A percentile compares a stretch with the other conserved stretches of the same genome.
Conservation (phyloP, 495 filamentous ascomycete species). For the Saxophila tyrrhenica region DNA sequence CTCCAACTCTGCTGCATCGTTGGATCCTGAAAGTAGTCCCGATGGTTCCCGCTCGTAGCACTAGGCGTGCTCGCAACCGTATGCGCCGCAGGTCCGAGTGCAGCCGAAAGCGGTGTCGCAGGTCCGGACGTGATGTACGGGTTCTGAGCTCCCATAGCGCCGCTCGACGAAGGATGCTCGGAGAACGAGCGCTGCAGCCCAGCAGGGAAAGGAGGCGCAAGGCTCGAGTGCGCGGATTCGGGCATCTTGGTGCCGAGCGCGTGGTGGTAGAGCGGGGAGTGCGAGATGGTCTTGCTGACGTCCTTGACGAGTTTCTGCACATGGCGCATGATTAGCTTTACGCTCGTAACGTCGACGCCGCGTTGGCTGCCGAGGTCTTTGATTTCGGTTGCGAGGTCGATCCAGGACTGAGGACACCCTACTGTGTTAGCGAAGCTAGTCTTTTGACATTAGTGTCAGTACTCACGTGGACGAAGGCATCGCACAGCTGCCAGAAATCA, state of each 20-base stretch:
- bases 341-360: slow-evolving; percentile 48
- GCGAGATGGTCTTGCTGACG: slow-evolving; percentile 57
- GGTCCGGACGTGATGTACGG: slow-evolving; percentile 12
- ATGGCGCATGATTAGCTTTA: slow-evolving; percentile 59
- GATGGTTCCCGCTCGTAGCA: neutral
- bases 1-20: neutral
- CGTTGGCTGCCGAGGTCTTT: slow-evolving; percentile 44
- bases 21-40: neutral
- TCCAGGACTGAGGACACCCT: slow-evolving; percentile 53
- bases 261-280: slow-evolving; percentile 61
- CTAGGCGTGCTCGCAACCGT: slow-evolving; percentile 16
- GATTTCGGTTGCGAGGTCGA: slow-evolving; percentile 58
- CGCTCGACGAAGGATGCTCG: neutral
- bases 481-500: slow-evolving; percentile 75
- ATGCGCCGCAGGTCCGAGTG: slow-evolving; percentile 19
- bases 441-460: neutral
- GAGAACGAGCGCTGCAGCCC: neutral
- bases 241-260: slow-evolving; percentile 6
- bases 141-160: neutral
- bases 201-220: slow-evolving; percentile 5
- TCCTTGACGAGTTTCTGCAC: slow-evolving; percentile 68
- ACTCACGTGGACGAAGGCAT: slow-evolving; percentile 52
- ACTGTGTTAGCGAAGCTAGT: neutral
- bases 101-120: slow-evolving; percentile 21
- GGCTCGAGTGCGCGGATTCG: neutral